Conservation (phyloP, 1,139 yeast genomes). For the Magnusiomyces suaveolens region DNA sequence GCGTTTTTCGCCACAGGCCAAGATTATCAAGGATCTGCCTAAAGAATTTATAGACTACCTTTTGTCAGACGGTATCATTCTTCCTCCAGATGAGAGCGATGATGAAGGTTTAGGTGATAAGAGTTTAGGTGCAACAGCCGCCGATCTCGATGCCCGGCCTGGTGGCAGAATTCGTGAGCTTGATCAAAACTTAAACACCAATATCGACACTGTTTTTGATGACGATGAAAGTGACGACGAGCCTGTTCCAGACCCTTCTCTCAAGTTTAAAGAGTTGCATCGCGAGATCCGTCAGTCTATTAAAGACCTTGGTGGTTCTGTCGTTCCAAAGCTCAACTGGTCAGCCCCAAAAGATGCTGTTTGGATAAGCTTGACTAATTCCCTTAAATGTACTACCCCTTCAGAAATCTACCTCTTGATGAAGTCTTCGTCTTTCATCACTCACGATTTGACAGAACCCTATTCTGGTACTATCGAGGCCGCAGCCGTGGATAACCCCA, state of each 20-base stretch:
- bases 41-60: slow-evolving; percentile 58
- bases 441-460: slow-evolving; percentile 72
- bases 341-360: slow-evolving; percentile 91
- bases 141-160: not conserved
- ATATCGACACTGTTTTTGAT: slow-evolving; percentile 48
- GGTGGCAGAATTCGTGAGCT: slow-evolving; percentile 18
- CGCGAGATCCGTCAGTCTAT: slow-evolving; percentile 50
- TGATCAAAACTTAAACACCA: slow-evolving; percentile 23
- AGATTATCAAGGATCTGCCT: slow-evolving; percentile 58
- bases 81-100: slow-evolving; percentile 39
- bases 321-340: slow-evolving; percentile 90
- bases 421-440: slow-evolving; percentile 79
- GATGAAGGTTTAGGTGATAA: slow-evolving; percentile 17
- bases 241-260: slow-evolving; percentile 28
- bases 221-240: slow-evolving; percentile 38
- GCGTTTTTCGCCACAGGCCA: slow-evolving; percentile 42
- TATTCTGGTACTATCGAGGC: slow-evolving; percentile 37
- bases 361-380: slow-evolving; percentile 78
- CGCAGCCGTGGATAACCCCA: slow-evolving; percentile 7
- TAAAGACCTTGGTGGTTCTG: slow-evolving; percentile 44
- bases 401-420: slow-evolving; percentile 70
- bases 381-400: slow-evolving; percentile 57
- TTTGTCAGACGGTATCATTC: slow-evolving; percentile 61
- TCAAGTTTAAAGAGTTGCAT: slow-evolving; percentile 52
- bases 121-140: slow-evolving; percentile 8